These are phyloP conservation scores for Raffaelea ambrosiae DNA, from an alignment of 2,329 filamentous ascomycete genomes.

Conservation along the genomic window DNA sequence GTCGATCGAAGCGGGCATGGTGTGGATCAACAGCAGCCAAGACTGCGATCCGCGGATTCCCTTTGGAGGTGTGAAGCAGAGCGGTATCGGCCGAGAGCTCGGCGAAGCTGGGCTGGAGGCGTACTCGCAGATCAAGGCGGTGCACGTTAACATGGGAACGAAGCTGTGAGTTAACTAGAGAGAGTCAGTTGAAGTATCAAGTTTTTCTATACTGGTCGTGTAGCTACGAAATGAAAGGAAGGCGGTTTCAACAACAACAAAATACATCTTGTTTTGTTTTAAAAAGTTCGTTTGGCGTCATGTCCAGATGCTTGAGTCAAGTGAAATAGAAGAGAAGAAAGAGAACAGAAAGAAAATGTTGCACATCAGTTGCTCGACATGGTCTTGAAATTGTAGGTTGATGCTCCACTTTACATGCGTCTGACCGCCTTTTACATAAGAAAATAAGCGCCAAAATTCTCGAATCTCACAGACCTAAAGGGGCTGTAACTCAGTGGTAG, in stretches of 20 bases:
- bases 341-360: too few species aligned
- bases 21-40: constrained; percentile 35
- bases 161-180: background rate
- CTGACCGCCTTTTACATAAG: background rate
- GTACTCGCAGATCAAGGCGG: constrained; percentile 24
- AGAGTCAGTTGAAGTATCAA: too few species aligned
- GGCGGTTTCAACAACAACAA: too few species aligned
- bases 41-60: constrained; percentile 40
- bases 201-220: too few species aligned
- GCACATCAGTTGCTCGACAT: too few species aligned
- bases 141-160: constrained; percentile 23
- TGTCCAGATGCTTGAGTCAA: too few species aligned
- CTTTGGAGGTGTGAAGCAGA: constrained; percentile 32
- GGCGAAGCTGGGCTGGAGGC: constrained; percentile 23
- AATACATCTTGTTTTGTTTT: too few species aligned
- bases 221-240: too few species aligned
- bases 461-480: background rate
- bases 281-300: too few species aligned
- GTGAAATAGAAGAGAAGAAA: too few species aligned
- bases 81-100: constrained; percentile 24
- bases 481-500: constrained; percentile 21
- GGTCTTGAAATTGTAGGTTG: background rate
- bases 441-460: background rate
- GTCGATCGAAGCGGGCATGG: constrained; percentile 47
- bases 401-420: background rate